Evolutionary conservation across 2,329 filamentous ascomycete species (phyloP).

Genomic region (Juglanconis sp.): DNA sequence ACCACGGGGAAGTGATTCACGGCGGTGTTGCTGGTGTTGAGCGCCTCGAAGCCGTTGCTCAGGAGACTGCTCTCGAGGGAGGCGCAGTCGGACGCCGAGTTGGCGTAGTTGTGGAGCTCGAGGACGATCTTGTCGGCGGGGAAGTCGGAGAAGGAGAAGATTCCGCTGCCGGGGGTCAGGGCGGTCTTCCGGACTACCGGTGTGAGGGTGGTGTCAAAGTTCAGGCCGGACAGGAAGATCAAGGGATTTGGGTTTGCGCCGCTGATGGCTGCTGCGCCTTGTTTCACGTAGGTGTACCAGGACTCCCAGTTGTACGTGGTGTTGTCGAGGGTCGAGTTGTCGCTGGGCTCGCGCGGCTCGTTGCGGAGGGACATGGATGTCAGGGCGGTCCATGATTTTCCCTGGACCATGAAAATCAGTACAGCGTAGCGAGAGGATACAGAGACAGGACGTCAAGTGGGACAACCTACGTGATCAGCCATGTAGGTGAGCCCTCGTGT

Average conservation of each 20-base stretch:
- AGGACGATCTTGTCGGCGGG: slow-evolving; percentile 43
- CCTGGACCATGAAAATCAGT: slow-evolving; percentile 21
- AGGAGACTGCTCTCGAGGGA: slow-evolving; percentile 38
- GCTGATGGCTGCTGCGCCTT: slow-evolving; percentile 41
- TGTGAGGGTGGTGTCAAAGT: slow-evolving; percentile 44
- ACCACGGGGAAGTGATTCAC: slow-evolving; percentile 44
- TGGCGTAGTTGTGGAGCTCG: slow-evolving; percentile 50
- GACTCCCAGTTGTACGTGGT: slow-evolving; percentile 42
- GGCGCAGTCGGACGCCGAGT: slow-evolving; percentile 36
- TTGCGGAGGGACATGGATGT: slow-evolving; percentile 42
- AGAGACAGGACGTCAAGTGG: not conserved
- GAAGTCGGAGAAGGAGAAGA: slow-evolving; percentile 37
- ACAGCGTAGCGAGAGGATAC: not conserved
- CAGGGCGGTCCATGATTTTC: slow-evolving; percentile 37
- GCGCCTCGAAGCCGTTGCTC: slow-evolving; percentile 42
- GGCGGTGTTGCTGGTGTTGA: slow-evolving; percentile 22
- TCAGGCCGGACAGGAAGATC: slow-evolving; percentile 49
- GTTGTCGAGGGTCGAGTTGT: slow-evolving; percentile 26
- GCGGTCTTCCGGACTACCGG: slow-evolving; percentile 40
- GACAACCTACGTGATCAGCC: slow-evolving; percentile 40
- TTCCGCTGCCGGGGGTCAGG: slow-evolving; percentile 36
- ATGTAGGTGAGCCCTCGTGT: slow-evolving; percentile 50
- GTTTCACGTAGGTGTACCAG: slow-evolving; percentile 43
- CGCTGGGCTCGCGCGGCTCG: slow-evolving; percentile 36
- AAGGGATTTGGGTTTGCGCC: slow-evolving; percentile 41